Evolutionary conservation across 2,329 filamentous ascomycete species (phyloP).

Genomic region (Lecanoromycetidae sp.): DNA sequence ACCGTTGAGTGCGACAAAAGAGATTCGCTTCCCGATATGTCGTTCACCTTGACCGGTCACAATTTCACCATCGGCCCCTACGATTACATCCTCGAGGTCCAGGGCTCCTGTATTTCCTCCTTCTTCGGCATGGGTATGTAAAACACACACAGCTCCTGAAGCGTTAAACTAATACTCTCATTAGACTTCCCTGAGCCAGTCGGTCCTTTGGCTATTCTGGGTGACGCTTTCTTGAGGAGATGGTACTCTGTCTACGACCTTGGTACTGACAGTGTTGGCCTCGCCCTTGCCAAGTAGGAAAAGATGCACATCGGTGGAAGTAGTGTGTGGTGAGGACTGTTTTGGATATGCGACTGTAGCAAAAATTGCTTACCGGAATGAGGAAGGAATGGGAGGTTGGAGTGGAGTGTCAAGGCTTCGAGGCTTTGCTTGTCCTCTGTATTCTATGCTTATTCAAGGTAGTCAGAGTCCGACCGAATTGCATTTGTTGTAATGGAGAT

Average conservation of each 20-base stretch:
- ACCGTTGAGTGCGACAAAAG: slow-evolving; percentile 80
- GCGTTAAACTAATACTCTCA: not conserved
- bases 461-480: too few relatives aligned
- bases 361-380: not conserved
- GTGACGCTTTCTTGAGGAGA: slow-evolving; percentile 71
- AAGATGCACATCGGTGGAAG: slow-evolving; percentile 16
- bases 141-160: not conserved
- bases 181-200: slow-evolving; percentile 50
- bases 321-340: not conserved
- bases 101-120: slow-evolving; percentile 89
- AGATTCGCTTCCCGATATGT: slow-evolving; percentile 73
- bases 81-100: slow-evolving; percentile 93
- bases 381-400: not conserved
- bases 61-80: slow-evolving; percentile 82
- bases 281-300: slow-evolving; percentile 75
- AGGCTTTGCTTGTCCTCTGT: not conserved
- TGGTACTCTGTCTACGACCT: slow-evolving; percentile 97
- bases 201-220: slow-evolving; percentile 87
- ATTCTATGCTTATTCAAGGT: not conserved
- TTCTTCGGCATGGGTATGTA: slow-evolving; percentile 82
- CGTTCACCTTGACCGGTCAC: slow-evolving; percentile 78
- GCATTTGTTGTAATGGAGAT: too few relatives aligned
- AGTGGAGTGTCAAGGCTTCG: not conserved
- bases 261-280: slow-evolving; percentile 73
- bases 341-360: not conserved